phyloP scores from a whole-genome alignment of 345 rosid genomes.

The Arabidopsis arenosa region DNA sequence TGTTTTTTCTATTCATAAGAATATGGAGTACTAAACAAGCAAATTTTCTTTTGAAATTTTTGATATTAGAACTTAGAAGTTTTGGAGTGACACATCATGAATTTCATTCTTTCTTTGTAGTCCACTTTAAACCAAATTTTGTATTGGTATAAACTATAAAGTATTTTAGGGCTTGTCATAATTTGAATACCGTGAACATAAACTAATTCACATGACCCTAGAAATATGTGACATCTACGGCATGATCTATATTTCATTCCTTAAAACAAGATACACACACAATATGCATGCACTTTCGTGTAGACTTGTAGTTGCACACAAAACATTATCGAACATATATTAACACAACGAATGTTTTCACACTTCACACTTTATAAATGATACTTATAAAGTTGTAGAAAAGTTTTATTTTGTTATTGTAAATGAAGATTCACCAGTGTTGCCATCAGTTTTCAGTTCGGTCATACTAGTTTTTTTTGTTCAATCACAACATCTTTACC shows the following conservation, averaged over 20 bases:
- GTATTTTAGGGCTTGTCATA: neutral
- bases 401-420: neutral
- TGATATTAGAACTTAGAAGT: neutral
- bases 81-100: neutral
- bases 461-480: neutral
- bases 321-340: neutral
- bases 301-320: constrained; percentile 15
- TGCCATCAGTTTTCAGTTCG: neutral
- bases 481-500: neutral
- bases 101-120: neutral
- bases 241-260: constrained; percentile 6
- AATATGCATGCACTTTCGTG: constrained; percentile 33
- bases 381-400: neutral
- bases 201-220: constrained; percentile 20
- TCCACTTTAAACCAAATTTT: neutral
- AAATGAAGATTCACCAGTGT: neutral
- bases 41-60: neutral
- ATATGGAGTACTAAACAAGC: constrained; percentile 1
- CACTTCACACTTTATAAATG: constrained; percentile 35
- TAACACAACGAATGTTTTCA: constrained; percentile 8
- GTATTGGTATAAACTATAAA: neutral
- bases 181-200: neutral
- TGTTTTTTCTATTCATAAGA: neutral
- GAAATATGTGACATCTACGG: constrained; percentile 24
- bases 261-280: constrained; percentile 19